These are phyloP conservation scores for Hymenochaete sp. DNA, from an alignment of 1,284 basidiomycete genomes.

Conservation along the genomic window DNA sequence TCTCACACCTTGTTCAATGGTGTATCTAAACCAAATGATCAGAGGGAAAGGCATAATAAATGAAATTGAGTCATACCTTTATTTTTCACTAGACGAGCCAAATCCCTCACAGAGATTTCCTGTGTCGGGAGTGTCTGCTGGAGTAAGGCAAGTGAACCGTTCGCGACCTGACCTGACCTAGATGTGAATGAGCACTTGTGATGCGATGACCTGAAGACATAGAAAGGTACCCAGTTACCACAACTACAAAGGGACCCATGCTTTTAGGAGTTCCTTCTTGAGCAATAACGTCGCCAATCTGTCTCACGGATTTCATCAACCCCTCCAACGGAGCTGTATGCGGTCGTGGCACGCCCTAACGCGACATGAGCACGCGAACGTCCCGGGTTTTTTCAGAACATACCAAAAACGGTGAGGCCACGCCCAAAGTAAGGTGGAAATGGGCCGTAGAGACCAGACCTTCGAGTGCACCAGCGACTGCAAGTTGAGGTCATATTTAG, in stretches of 20 bases:
- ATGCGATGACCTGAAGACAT: not conserved
- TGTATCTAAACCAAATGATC: constrained; percentile 33
- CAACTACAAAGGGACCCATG: constrained; percentile 72
- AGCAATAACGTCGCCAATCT: constrained; percentile 50
- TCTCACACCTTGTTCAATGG: constrained; percentile 39
- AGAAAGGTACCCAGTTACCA: constrained; percentile 64
- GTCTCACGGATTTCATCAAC: constrained; percentile 48
- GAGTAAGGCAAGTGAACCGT: constrained; percentile 67
- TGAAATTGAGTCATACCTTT: constrained; percentile 34
- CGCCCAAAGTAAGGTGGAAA: constrained; percentile 66
- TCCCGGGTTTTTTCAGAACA: not conserved
- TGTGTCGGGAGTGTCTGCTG: constrained; percentile 55
- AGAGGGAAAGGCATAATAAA: not conserved
- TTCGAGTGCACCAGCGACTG: constrained; percentile 80
- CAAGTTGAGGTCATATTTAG: not conserved
- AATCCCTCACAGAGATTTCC: constrained; percentile 46
- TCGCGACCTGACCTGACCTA: constrained; percentile 73
- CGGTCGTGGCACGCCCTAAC: constrained; percentile 70
- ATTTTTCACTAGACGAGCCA: constrained; percentile 45
- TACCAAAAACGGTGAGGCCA: constrained; percentile 77
- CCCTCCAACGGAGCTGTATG: constrained; percentile 59
- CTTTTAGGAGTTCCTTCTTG: constrained; percentile 51
- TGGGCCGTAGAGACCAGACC: constrained; percentile 73
- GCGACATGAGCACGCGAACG: constrained; percentile 1
- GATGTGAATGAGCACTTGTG: not conserved